Percentiles rank a stretch among this genome's conserved stretches.
phyloP scores from a whole-genome alignment of 2,329 filamentous ascomycete species.

The Clonostachys sp. region DNA sequence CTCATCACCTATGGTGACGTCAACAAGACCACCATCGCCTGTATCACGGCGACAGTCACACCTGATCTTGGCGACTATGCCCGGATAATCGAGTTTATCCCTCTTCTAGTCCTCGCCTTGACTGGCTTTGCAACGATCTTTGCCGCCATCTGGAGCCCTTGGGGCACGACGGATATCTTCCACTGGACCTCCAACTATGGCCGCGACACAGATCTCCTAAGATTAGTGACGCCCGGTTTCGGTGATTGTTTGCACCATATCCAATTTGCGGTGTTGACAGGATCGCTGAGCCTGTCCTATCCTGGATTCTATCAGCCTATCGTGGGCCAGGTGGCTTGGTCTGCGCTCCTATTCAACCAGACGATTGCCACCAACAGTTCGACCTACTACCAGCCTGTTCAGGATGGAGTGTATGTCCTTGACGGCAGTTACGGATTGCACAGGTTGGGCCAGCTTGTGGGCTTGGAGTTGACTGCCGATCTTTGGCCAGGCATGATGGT shows the following conservation, averaged over 20 bases:
- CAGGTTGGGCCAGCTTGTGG: constrained; percentile 73
- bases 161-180: constrained; percentile 87
- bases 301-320: constrained; percentile 93
- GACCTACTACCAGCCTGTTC: constrained; percentile 61
- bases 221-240: constrained; percentile 92
- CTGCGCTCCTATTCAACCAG: constrained; percentile 85
- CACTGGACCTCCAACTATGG: constrained; percentile 98
- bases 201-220: constrained; percentile 83
- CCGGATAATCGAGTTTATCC: constrained; percentile 70
- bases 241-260: constrained; percentile 96
- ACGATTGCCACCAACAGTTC: constrained; percentile 72
- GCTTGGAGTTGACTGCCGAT: constrained; percentile 71
- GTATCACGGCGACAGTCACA: constrained; percentile 77
- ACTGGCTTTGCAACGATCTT: constrained; percentile 80
- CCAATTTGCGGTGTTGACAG: constrained; percentile 85
- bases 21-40: constrained; percentile 62
- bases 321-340: constrained; percentile 85
- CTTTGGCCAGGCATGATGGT: constrained; percentile 94
- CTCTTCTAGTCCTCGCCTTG: constrained; percentile 71
- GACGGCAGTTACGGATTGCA: constrained; percentile 78
- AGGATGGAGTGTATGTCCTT: constrained; percentile 83
- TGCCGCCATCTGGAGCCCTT: constrained; percentile 85
- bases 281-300: constrained; percentile 81
- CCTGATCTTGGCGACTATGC: constrained; percentile 72
- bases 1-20: constrained; percentile 71